Evolutionary conservation across 2,329 filamentous ascomycete species (phyloP), one percentile per base, ranked within the genome.

Genomic region (Calonectria multiphialidica): DNA sequence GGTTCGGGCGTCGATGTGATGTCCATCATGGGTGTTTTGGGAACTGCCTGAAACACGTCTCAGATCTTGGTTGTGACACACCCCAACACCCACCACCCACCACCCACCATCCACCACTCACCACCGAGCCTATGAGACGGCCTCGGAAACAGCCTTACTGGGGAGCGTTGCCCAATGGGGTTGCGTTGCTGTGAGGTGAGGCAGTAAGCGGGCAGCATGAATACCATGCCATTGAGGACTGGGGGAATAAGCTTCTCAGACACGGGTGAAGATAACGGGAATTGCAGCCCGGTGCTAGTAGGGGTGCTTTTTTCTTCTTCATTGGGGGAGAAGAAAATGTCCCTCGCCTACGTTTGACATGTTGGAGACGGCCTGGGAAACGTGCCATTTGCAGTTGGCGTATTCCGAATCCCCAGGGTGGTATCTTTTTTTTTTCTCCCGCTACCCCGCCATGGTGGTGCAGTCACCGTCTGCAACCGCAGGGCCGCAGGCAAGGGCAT

Each of bases 21-120:
- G 35, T 37, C 35, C 35, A 37, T 15, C 35, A 37, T 37, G 35
- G 35, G 13, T 37, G 35, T 10, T 21, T 35, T 50, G 53, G 55
- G 30, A 28, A 33, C 68, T 66, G 62, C 62, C 69, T 71, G 69
- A 71, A 71, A 71, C 69, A 61, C 40, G 69, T 71, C 55, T 71
- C 69, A 68, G 64, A 71, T 63, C 45, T 57, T 59, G 65, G 44
- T 62, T 57, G 62, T 59, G 61, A 37, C 35, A 37, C 35, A 37
- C 35, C 35, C 35, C 35, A 37, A 5, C 35, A 8, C 28, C 28
- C 28, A 30, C 28, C 28, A 30, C 28, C n/a, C 35, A 37, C 3
- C 9, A 12, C 35, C 35, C 35, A 37, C 35, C 35, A 8, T 8
- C 28, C 28, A 30, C 28, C 28, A 30, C 28, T 30, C 28, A 37